phyloP scores from a whole-genome alignment of 192 early-diverging fungal genomes.

The Coemansia sp. region DNA sequence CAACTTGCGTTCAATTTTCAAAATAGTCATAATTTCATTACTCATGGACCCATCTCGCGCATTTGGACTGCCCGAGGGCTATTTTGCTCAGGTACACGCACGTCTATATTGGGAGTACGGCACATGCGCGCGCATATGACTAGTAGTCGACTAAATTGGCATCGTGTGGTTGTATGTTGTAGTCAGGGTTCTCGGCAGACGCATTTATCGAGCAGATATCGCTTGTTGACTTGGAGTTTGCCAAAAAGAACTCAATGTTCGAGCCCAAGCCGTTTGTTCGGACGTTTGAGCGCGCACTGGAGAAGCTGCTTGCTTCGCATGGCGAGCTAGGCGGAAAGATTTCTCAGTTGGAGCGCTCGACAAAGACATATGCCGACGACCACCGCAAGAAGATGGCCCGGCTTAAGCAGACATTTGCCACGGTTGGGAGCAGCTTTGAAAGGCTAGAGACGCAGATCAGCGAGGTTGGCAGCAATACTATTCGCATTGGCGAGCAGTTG shows the following conservation, averaged over 20 bases:
- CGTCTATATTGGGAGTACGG: not conserved
- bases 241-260: conserved; percentile 60
- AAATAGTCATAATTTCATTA: not conserved
- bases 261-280: conserved; percentile 93
- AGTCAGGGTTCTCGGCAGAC: conserved; percentile 56
- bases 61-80: conserved; percentile 48
- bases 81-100: conserved; percentile 46
- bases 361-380: conserved; percentile 68
- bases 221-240: conserved; percentile 50
- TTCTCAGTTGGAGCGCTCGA: conserved; percentile 78
- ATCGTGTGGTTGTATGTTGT: not conserved
- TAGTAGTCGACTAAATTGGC: not conserved
- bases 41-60: conserved; percentile 46
- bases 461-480: conserved; percentile 94
- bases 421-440: conserved; percentile 87
- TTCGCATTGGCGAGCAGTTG: conserved; percentile 96
- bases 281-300: conserved; percentile 82
- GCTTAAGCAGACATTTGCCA: conserved; percentile 78
- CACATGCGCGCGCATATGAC: not conserved
- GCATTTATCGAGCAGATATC: conserved; percentile 63
- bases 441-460: conserved; percentile 82
- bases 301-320: conserved; percentile 78
- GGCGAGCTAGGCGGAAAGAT: conserved; percentile 80
- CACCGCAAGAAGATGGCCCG: conserved; percentile 79
- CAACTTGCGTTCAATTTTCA: not conserved